phyloP scores from a whole-genome alignment of 257 asterid genomes.

The Linaria vulgaris region DNA sequence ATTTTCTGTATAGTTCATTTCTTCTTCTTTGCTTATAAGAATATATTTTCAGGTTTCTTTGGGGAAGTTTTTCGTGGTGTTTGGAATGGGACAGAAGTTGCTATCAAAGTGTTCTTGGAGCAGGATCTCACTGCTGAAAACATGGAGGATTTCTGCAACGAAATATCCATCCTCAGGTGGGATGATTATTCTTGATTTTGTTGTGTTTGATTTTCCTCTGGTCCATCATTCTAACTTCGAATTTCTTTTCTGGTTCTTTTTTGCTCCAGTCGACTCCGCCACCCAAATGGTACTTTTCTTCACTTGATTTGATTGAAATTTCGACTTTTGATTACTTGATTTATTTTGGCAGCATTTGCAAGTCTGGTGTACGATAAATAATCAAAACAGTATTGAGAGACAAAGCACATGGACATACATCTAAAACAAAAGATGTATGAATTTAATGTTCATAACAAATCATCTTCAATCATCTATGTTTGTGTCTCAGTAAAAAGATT shows the following conservation, averaged over 20 bases:
- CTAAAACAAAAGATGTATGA: constrained; percentile 3
- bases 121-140: constrained; percentile 98
- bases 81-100: constrained; percentile 99
- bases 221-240: constrained; percentile 35
- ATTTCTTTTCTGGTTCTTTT: constrained; percentile 30
- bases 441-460: not conserved
- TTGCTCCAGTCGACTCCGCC: constrained; percentile 89
- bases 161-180: constrained; percentile 90
- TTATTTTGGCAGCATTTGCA: constrained; percentile 12
- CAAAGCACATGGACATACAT: not conserved
- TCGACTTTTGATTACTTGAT: constrained; percentile 11
- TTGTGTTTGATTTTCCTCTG: constrained; percentile 22
- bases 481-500: too few species aligned
- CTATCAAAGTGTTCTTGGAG: constrained; percentile 93
- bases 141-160: constrained; percentile 99
- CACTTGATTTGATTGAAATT: constrained; percentile 24
- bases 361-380: constrained; percentile 4
- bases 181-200: constrained; percentile 15
- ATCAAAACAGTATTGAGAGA: not conserved
- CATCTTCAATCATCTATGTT: constrained; percentile 9
- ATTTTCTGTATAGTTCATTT: too few species aligned
- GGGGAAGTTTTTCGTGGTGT: constrained; percentile 98
- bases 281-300: constrained; percentile 85
- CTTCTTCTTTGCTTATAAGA: not conserved
- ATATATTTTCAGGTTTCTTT: constrained; percentile 67